A percentile compares a stretch with the other conserved stretches of the same genome.
Evolutionary conservation across 2,329 filamentous ascomycete species (phyloP).

Genomic region (Thielaviopsis euricoi): DNA sequence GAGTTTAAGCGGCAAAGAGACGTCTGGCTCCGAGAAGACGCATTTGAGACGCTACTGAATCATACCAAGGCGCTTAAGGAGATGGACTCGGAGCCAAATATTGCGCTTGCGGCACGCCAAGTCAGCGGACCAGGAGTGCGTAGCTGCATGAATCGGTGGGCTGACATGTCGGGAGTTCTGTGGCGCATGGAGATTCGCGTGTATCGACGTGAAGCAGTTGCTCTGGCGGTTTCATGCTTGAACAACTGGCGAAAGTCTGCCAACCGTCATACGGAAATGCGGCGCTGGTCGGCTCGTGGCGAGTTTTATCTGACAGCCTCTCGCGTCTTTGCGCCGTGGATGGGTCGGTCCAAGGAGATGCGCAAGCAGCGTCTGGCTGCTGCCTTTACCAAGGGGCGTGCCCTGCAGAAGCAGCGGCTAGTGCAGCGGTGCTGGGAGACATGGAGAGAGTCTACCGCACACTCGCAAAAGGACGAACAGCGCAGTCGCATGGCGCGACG

Average conservation of each 20-base stretch:
- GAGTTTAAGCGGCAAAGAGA: constrained; percentile 4
- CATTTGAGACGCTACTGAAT: not conserved
- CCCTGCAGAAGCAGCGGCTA: constrained; percentile 10
- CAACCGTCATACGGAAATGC: constrained; percentile 9
- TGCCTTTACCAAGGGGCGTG: constrained; percentile 10
- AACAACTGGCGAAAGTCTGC: constrained; percentile 5
- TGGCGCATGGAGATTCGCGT: not conserved
- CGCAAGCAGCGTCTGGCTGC: constrained; percentile 13
- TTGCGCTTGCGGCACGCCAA: constrained; percentile 1
- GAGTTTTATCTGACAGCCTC: constrained; percentile 17
- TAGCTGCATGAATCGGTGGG: constrained; percentile 1
- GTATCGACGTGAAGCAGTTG: constrained; percentile 3
- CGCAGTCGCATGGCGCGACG: constrained; percentile 2
- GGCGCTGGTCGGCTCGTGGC: constrained; percentile 12
- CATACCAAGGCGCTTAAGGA: not conserved
- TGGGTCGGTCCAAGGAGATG: constrained; percentile 13
- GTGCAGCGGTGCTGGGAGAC: constrained; percentile 11
- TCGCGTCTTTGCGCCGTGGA: constrained; percentile 19
- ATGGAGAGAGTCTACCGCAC: constrained; percentile 3
- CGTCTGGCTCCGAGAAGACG: not conserved
- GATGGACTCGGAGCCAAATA: not conserved
- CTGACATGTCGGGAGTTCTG: not conserved
- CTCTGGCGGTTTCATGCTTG: not conserved
- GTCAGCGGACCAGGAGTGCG: not conserved
- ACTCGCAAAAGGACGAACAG: not conserved